Evolutionary conservation across 495 filamentous ascomycete species (phyloP).

Genomic region (Acidiella bohemica): DNA sequence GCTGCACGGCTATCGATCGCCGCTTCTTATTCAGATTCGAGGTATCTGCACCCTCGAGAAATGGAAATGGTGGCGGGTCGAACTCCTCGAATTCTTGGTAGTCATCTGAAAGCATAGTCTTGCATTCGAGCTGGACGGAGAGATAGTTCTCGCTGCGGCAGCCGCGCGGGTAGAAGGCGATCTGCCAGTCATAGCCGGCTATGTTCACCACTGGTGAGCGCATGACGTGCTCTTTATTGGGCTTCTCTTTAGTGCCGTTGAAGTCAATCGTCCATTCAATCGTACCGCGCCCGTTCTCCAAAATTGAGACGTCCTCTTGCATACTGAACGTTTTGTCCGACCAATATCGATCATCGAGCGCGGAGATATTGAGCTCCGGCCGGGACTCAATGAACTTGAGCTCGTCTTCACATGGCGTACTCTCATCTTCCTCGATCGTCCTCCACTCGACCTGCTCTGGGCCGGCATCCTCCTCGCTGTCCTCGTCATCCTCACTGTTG

Average conservation of each 20-base stretch:
- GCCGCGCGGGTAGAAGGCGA: conserved; percentile 56
- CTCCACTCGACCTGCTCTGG: conserved; percentile 21
- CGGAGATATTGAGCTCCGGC: conserved; percentile 40
- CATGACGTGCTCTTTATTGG: conserved; percentile 46
- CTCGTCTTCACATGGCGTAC: conserved; percentile 45
- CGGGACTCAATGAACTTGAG: conserved; percentile 43
- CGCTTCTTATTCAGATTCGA: conserved; percentile 9
- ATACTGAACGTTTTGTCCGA: conserved; percentile 43
- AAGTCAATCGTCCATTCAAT: conserved; percentile 49
- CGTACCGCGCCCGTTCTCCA: conserved; percentile 37
- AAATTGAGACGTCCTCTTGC: conserved; percentile 48
- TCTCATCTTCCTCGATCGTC: conserved; percentile 38
- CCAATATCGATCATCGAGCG: conserved; percentile 46
- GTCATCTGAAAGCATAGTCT: conserved; percentile 34
- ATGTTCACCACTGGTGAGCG: conserved; percentile 44
- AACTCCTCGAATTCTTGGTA: conserved; percentile 30
- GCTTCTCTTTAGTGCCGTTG: conserved; percentile 47
- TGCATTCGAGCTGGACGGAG: conserved; percentile 52
- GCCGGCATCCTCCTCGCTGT: conserved; percentile 12
- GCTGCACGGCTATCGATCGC: conserved; percentile 41
- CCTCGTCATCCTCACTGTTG: conserved; percentile 17
- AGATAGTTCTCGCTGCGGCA: conserved; percentile 49
- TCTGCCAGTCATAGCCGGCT: conserved; percentile 53
- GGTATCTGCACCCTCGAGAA: conserved; percentile 10
- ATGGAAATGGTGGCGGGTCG: conserved; percentile 23